A percentile compares a stretch with the other conserved stretches of the same genome.
phyloP scores from a whole-genome alignment of 2,329 filamentous ascomycete genomes.

The Westerdykella aurantiaca region DNA sequence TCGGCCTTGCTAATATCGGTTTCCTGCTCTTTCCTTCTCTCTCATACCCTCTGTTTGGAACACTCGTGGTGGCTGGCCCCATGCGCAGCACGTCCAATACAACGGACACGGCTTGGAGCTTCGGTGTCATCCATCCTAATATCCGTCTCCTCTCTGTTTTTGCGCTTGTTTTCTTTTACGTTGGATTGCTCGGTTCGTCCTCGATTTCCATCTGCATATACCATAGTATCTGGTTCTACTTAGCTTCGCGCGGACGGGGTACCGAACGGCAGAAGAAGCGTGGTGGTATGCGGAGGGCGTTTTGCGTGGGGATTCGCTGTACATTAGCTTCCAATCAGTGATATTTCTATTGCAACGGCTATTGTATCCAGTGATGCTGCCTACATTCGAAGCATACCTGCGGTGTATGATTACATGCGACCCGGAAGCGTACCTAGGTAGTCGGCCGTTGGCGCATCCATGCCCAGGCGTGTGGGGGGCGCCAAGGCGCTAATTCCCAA shows the following conservation, averaged over 20 bases:
- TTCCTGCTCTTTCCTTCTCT: slow-evolving; percentile 10
- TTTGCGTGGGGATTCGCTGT: background rate
- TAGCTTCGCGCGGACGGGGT: slow-evolving; percentile 18
- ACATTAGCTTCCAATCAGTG: background rate
- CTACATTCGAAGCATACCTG: background rate
- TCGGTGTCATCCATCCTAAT: slow-evolving; percentile 16
- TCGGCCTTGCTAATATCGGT: slow-evolving; percentile 34
- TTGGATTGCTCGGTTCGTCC: slow-evolving; percentile 12
- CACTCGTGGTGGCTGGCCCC: slow-evolving; percentile 36
- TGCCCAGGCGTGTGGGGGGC: background rate
- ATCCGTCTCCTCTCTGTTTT: slow-evolving; percentile 16
- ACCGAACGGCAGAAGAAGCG: slow-evolving; percentile 10
- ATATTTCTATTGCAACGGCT: background rate
- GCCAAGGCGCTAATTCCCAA: slow-evolving; percentile 3
- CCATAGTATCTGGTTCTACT: slow-evolving; percentile 28
- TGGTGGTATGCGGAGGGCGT: slow-evolving; percentile 10
- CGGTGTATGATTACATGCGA: background rate
- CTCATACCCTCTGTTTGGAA: slow-evolving; percentile 35
- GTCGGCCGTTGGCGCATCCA: too few relatives aligned
- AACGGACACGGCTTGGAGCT: background rate
- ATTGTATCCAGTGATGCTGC: background rate
- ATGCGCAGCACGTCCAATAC: slow-evolving; percentile 12
- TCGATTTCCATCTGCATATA: slow-evolving; percentile 32
- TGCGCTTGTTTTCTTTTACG: slow-evolving; percentile 12
- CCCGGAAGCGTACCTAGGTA: background rate